phyloP scores from a whole-genome alignment of 1,284 basidiomycete species.

The Gomphus sp. region DNA sequence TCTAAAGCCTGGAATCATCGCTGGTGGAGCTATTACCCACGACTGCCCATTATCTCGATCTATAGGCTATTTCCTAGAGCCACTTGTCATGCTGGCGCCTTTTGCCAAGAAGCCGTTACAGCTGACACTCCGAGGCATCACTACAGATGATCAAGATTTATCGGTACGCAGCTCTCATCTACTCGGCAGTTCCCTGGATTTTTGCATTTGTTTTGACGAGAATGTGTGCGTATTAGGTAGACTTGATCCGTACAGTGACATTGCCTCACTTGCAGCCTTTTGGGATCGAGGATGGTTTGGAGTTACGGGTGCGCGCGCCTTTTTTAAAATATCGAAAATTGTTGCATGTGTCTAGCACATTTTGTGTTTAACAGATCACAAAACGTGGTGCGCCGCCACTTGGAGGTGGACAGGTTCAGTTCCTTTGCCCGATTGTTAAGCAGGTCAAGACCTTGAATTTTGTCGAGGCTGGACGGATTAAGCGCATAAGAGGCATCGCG shows the following conservation, averaged over 20 bases:
- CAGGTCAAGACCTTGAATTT: slow-evolving; percentile 90
- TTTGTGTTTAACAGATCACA: slow-evolving; percentile 62
- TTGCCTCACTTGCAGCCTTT: slow-evolving; percentile 89
- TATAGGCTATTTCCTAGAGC: slow-evolving; percentile 93
- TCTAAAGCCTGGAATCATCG: slow-evolving; percentile 86
- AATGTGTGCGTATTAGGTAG: slow-evolving; percentile 48
- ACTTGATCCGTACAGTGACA: slow-evolving; percentile 87
- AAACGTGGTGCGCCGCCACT: slow-evolving; percentile 86
- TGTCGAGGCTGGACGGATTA: slow-evolving; percentile 82
- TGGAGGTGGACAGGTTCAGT: slow-evolving; percentile 91
- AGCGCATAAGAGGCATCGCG: slow-evolving; percentile 93
- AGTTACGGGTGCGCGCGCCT: slow-evolving; percentile 65
- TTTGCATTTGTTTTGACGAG: not conserved
- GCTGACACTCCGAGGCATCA: slow-evolving; percentile 81
- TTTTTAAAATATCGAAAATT: not conserved
- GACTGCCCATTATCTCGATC: slow-evolving; percentile 83
- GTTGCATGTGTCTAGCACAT: slow-evolving; percentile 7
- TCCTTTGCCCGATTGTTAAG: slow-evolving; percentile 88
- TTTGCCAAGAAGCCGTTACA: slow-evolving; percentile 87
- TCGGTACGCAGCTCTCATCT: slow-evolving; percentile 45
- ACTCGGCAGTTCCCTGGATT: not conserved
- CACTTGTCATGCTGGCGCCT: slow-evolving; percentile 83
- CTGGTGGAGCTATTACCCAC: slow-evolving; percentile 76
- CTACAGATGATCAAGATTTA: slow-evolving; percentile 82
- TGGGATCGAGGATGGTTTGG: slow-evolving; percentile 79